A percentile compares a stretch with the other conserved stretches of the same genome.
phyloP scores from a whole-genome alignment of 1,139 yeast species.

The Meyerozyma elateridarum region DNA sequence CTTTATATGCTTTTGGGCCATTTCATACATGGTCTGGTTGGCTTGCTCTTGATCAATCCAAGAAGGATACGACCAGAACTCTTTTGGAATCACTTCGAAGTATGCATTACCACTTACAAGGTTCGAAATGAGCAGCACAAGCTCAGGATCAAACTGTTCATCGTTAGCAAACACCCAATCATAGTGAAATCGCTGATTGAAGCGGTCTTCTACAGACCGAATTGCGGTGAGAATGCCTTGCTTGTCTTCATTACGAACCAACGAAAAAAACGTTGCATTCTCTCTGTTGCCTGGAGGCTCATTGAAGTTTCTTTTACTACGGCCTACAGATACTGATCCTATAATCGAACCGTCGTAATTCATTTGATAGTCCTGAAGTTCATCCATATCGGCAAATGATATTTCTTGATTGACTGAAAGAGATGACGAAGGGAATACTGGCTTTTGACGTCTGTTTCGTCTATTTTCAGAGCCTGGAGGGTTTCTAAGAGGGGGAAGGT shows the following conservation, averaged over 20 bases:
- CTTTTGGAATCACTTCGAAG: conserved; percentile 43
- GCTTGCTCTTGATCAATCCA: conserved; percentile 22
- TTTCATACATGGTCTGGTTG: conserved; percentile 13
- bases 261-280: conserved; percentile 62
- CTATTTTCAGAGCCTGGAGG: too few species aligned
- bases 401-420: conserved; percentile 5
- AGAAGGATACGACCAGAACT: conserved; percentile 41
- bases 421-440: neutral
- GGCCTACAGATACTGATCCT: neutral
- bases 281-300: neutral
- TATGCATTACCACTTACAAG: conserved; percentile 44
- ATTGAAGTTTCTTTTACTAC: neutral
- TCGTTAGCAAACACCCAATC: conserved; percentile 81
- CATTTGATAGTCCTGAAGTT: conserved; percentile 5
- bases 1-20: conserved; percentile 17
- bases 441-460: too few species aligned
- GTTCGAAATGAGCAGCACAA: conserved; percentile 36
- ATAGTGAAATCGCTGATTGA: conserved; percentile 59
- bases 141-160: conserved; percentile 46
- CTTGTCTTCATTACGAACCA: conserved; percentile 69
- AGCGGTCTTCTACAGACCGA: conserved; percentile 63
- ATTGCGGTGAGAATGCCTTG: conserved; percentile 56
- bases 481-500: too few species aligned
- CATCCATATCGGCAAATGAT: conserved; percentile 7
- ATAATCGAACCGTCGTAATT: conserved; percentile 4